Conservation (phyloP, 331 rosid species). For the Stylosanthes scabra region DNA sequence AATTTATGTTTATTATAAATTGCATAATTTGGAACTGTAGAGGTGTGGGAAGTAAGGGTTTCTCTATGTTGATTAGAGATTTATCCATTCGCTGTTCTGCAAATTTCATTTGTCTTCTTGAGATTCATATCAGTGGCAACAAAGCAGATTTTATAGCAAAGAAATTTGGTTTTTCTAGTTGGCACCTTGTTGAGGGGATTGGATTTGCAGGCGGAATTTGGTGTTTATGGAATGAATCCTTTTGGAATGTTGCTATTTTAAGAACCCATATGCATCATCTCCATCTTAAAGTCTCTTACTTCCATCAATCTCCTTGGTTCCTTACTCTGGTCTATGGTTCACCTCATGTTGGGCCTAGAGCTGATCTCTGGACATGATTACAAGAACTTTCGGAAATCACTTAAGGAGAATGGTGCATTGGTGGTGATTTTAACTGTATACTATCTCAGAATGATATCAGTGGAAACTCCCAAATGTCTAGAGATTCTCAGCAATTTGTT, state of each 20-base stretch:
- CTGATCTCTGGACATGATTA: too few species aligned
- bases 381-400: too few species aligned
- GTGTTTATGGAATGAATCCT: background rate
- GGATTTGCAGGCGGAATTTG: background rate
- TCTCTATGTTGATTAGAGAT: background rate
- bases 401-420: too few species aligned
- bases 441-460: too few species aligned
- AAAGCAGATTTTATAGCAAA: background rate
- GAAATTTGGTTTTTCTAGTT: background rate
- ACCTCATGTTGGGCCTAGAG: too few species aligned
- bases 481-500: too few species aligned
- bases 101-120: background rate
- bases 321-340: too few species aligned
- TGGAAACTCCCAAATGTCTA: too few species aligned
- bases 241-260: background rate
- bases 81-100: accelerated
- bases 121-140: background rate
- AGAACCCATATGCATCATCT: background rate
- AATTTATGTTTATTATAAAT: too few species aligned
- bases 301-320: too few species aligned
- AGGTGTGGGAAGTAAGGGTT: background rate
- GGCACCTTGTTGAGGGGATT: background rate
- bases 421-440: too few species aligned
- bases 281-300: background rate
- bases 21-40: background rate